A percentile compares a stretch with the other conserved stretches of the same genome.
Conservation (phyloP, 345 rosid species). For the Eucalyptus marginata region DNA sequence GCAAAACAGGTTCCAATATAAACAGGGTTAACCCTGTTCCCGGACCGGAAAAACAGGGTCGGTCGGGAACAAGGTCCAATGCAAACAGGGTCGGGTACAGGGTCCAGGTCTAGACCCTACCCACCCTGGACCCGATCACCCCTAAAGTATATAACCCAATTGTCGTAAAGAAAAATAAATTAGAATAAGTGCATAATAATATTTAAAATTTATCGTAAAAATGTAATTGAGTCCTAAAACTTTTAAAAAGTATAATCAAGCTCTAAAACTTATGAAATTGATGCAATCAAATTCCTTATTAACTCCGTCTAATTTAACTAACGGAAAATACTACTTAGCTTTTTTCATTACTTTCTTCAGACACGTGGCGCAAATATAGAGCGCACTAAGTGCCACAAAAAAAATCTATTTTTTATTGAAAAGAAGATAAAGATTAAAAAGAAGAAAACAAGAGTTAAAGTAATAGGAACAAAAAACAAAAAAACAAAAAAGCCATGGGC, state of each 20-base stretch:
- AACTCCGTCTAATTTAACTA: background rate
- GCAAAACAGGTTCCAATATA: too few species aligned
- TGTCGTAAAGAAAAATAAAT: too few species aligned
- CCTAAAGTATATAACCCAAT: background rate
- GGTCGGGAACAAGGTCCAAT: too few species aligned
- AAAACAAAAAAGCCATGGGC: background rate
- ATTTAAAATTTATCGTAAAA: too few species aligned
- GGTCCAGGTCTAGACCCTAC: too few species aligned
- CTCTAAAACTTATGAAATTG: too few species aligned
- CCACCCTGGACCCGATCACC: accelerated
- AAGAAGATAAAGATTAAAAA: background rate
- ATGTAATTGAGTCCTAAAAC: too few species aligned
- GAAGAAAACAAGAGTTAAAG: background rate
- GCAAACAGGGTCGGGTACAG: too few species aligned
- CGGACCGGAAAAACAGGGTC: too few species aligned
- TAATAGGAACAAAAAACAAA: background rate
- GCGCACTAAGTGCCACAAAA: background rate
- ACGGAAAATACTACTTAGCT: accelerated
- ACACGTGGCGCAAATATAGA: background rate
- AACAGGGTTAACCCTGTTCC: too few species aligned
- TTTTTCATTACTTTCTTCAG: background rate
- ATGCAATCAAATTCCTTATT: too few species aligned
- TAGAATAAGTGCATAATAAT: background rate
- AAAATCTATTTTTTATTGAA: background rate
- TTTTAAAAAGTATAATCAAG: too few species aligned